These are phyloP conservation scores for Clarireedia paspali DNA, from an alignment of 2,329 filamentous ascomycete genomes.

Conservation along the genomic window DNA sequence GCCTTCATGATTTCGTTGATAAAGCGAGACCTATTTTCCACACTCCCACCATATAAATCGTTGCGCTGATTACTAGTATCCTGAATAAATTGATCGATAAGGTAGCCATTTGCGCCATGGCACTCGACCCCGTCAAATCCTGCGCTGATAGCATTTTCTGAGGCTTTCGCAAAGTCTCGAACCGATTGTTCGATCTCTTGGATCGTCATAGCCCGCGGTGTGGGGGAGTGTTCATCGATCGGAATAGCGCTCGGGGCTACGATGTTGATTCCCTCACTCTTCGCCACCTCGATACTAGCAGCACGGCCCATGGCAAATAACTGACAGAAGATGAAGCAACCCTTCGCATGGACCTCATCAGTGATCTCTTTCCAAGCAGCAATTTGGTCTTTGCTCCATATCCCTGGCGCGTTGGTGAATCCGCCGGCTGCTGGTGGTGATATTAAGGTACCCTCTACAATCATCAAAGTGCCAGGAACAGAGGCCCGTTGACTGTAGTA, in stretches of 20 bases:
- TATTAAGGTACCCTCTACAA: no score
- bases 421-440: slow-evolving; percentile 28
- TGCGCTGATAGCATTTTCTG: no score
- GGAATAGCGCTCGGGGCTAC: no score
- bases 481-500: no score
- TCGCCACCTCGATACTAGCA: no score
- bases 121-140: no score
- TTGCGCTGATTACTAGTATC: slow-evolving; percentile 18
- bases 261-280: no score
- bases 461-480: no score
- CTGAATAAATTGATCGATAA: slow-evolving; percentile 23
- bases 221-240: background rate
- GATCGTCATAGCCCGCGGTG: slow-evolving; percentile 14
- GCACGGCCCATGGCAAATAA: no score
- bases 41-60: slow-evolving; percentile 22
- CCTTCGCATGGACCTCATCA: slow-evolving; percentile 45
- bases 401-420: slow-evolving; percentile 47
- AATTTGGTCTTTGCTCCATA: slow-evolving; percentile 48
- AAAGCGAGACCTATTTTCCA: slow-evolving; percentile 35
- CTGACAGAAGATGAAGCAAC: no score
- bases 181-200: slow-evolving; percentile 18
- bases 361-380: slow-evolving; percentile 53
- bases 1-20: slow-evolving; percentile 16
- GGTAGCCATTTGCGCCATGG: slow-evolving; percentile 21
- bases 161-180: slow-evolving; percentile 9